These are phyloP conservation scores for Penicillium sp. DNA, from an alignment of 2,329 filamentous ascomycete species.

Conservation along the genomic window DNA sequence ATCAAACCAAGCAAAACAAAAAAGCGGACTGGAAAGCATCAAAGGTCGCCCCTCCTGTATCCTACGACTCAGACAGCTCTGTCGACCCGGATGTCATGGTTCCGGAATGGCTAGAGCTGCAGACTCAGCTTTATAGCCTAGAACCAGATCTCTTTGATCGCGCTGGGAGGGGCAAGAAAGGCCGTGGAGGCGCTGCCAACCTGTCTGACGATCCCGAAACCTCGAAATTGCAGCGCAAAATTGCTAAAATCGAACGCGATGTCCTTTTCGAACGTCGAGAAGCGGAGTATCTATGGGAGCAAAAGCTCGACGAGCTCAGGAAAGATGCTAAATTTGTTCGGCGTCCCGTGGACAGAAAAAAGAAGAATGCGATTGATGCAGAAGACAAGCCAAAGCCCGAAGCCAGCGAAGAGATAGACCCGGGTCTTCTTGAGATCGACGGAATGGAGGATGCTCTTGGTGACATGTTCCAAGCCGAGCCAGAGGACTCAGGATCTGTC, in stretches of 20 bases:
- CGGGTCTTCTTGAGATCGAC: constrained; percentile 29
- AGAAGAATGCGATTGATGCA: constrained; percentile 47
- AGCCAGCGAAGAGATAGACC: constrained; percentile 19
- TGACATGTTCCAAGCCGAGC: constrained; percentile 55
- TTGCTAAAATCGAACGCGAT: constrained; percentile 75
- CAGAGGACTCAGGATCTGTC: constrained; percentile 37
- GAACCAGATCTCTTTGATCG: constrained; percentile 55
- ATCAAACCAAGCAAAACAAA: constrained; percentile 24
- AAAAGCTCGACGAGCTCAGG: constrained; percentile 59
- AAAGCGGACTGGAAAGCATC: constrained; percentile 29
- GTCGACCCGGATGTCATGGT: constrained; percentile 74
- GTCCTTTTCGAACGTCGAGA: constrained; percentile 68
- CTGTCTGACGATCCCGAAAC: constrained; percentile 47
- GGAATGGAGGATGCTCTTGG: constrained; percentile 46
- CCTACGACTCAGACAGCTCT: constrained; percentile 58
- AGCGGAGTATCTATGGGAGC: constrained; percentile 66
- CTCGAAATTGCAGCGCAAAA: constrained; percentile 68
- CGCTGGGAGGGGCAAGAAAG: constrained; percentile 44
- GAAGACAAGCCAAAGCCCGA: constrained; percentile 38
- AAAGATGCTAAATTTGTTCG: constrained; percentile 53
- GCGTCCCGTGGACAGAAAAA: constrained; percentile 23
- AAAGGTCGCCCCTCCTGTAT: constrained; percentile 22
- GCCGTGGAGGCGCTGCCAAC: constrained; percentile 24
- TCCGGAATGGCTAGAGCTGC: constrained; percentile 73
- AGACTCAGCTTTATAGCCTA: constrained; percentile 64